phyloP scores from a whole-genome alignment of 2,329 filamentous ascomycete species.

The Acarospora socialis region DNA sequence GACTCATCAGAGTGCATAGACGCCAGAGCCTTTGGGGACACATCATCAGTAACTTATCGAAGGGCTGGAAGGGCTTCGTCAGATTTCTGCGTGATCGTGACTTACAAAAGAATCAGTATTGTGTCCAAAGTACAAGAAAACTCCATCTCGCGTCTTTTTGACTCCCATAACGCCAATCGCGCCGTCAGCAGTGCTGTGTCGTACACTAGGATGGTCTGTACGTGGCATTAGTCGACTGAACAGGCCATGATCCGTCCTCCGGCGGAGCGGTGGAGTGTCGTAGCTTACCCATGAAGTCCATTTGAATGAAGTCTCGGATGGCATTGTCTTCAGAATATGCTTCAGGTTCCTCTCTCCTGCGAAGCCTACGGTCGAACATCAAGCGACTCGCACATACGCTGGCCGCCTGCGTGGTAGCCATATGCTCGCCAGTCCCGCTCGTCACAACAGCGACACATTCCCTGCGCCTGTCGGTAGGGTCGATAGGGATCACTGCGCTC shows the following conservation, averaged over 20 bases:
- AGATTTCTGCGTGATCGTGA: conserved; percentile 5
- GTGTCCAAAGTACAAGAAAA: conserved; percentile 85
- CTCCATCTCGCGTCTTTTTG: conserved; percentile 64
- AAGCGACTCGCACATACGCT: conserved; percentile 74
- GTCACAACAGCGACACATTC: conserved; percentile 70
- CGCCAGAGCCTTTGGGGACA: conserved; percentile 48
- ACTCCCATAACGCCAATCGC: conserved; percentile 85
- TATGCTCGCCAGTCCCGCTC: conserved; percentile 93
- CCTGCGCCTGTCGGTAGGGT: conserved; percentile 53
- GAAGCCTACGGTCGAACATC: no score
- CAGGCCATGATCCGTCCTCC: conserved; percentile 8
- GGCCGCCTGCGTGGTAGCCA: conserved; percentile 89
- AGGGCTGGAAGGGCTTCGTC: background rate
- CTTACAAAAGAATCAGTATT: conserved; percentile 72
- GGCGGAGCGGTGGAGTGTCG: no score
- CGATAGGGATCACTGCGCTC: conserved; percentile 70
- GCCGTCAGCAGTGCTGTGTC: conserved; percentile 61
- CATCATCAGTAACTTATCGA: conserved; percentile 3
- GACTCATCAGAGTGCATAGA: conserved; percentile 73
- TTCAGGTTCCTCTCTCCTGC: conserved; percentile 45
- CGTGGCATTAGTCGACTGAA: conserved; percentile 5
- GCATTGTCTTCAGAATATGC: conserved; percentile 63
- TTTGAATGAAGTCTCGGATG: conserved; percentile 60
- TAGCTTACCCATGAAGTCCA: conserved; percentile 73
- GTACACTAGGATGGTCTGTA: conserved; percentile 64